These are phyloP conservation scores for Pichia thaimueangensis DNA, from an alignment of 805 yeast species.

Conservation along the genomic window DNA sequence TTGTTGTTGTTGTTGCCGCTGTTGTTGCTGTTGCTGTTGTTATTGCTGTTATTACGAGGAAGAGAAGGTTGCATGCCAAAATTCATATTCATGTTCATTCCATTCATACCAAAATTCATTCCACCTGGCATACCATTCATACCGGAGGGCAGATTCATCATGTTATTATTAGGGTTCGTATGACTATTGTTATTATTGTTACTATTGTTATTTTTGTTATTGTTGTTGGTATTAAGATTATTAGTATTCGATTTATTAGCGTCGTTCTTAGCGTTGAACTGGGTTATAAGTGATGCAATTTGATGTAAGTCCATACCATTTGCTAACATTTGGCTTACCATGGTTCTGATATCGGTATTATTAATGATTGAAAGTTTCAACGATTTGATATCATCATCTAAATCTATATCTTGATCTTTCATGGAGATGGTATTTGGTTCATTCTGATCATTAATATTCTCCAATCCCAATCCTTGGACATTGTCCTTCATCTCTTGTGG, in stretches of 20 bases:
- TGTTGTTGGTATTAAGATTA: slow-evolving; percentile 1
- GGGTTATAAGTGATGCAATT: slow-evolving; percentile 25
- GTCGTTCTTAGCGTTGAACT: slow-evolving; percentile 16
- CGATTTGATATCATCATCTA: background rate
- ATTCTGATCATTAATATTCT: background rate
- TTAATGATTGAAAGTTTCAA: background rate
- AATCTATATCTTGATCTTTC: background rate
- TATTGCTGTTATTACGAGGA: background rate
- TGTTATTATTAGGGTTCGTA: slow-evolving; percentile 1
- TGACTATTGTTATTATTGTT: background rate
- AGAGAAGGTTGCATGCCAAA: too few relatives aligned
- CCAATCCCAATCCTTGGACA: background rate
- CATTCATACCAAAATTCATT: background rate
- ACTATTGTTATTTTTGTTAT: background rate
- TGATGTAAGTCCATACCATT: slow-evolving; percentile 32
- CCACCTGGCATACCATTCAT: too few relatives aligned
- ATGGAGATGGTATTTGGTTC: slow-evolving; percentile 9
- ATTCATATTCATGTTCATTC: background rate
- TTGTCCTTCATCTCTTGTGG: slow-evolving; percentile 40
- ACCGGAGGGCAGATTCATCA: background rate
- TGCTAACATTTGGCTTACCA: slow-evolving; percentile 31
- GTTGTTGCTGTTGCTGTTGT: slow-evolving; percentile 3
- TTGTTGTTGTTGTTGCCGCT: background rate
- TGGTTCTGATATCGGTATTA: slow-evolving; percentile 5
- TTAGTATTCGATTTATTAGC: slow-evolving; percentile 15